Evolutionary conservation across 208 protist species (phyloP), one percentile per base, ranked within the genome.

Genomic region (Acanthamoeba sp.): DNA sequence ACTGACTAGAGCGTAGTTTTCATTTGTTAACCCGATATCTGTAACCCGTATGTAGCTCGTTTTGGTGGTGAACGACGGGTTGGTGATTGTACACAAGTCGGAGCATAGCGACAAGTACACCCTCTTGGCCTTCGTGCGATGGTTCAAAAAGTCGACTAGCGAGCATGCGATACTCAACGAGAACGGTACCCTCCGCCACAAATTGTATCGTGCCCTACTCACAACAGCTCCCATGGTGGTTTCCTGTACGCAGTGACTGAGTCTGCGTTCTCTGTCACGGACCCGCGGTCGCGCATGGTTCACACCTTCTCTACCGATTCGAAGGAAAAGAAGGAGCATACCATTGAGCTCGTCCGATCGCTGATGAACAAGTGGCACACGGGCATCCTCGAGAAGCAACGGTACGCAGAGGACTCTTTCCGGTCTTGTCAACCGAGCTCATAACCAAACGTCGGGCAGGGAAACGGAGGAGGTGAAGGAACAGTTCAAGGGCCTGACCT

Each of bases 381-480:
- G 36, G 40, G 40, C 57, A 91, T 91, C 34, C 57, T 91, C 55
- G 73, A 84, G 42, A 84, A 84, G 73, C 73, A 84, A 34, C 10
- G 73, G 73, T 84, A 42, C 24, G 73, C 16, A 10, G 3, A 14
- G n/a, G 24, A 24, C 2, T 27, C 12, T 22, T 73, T 73, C 14
- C 27, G 59, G 4, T 32, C 14, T 16, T 32, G 22, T 69, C 22
- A 29, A 84, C 73, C 12, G 5, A 6, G 12, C 40, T 42, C 12
- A 9, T 69, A 29, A 7, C 59, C 22, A 29, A 29, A 22, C 59
- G 5, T 69, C 64, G 29, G 9, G 73, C 24, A 62, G 57, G 52
- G 84, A 91, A 45, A 91, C 84, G 57, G 84, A 91, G 34, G 84
- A 91, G 57, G 52, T 91, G 7, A 91, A 69, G 84, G 84, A 91